Percentiles rank a stretch among this genome's conserved stretches.
phyloP scores from a whole-genome alignment of 2,329 filamentous ascomycete species.

The Chlorencoelia australis region DNA sequence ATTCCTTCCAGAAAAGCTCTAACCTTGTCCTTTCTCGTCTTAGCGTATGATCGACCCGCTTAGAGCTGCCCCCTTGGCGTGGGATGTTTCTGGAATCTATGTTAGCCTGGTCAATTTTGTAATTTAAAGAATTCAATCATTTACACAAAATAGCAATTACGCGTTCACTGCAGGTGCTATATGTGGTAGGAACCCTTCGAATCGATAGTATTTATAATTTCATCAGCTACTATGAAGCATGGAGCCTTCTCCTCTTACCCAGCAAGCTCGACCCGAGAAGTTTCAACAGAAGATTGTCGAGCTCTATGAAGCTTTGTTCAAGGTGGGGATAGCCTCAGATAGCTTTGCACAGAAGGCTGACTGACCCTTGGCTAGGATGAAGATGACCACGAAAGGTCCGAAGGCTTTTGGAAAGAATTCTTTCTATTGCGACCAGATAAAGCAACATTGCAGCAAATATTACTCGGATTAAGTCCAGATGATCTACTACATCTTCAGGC shows the following conservation, averaged over 20 bases:
- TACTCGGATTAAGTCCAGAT: conserved; percentile 62
- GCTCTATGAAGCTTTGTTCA: conserved; percentile 79
- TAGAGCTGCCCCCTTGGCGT: too few species aligned
- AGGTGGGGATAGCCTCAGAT: conserved; percentile 36
- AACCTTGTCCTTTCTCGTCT: too few species aligned
- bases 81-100: too few species aligned
- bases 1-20: too few species aligned
- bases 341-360: conserved; percentile 1
- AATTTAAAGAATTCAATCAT: too few species aligned
- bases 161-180: too few species aligned
- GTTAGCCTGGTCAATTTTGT: too few species aligned
- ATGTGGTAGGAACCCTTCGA: too few species aligned
- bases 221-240: conserved; percentile 37
- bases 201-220: not conserved
- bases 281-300: conserved; percentile 92
- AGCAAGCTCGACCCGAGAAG: conserved; percentile 78
- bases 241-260: conserved; percentile 88
- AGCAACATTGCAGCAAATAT: conserved; percentile 52
- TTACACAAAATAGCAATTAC: too few species aligned
- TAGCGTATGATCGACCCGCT: too few species aligned
- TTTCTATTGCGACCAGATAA: conserved; percentile 81
- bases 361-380: conserved; percentile 41
- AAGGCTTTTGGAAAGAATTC: conserved; percentile 94
- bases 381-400: conserved; percentile 59
- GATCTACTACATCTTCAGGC: conserved; percentile 68